Conservation (phyloP, 2,329 filamentous ascomycete species). For the Penicillium polonicum region DNA sequence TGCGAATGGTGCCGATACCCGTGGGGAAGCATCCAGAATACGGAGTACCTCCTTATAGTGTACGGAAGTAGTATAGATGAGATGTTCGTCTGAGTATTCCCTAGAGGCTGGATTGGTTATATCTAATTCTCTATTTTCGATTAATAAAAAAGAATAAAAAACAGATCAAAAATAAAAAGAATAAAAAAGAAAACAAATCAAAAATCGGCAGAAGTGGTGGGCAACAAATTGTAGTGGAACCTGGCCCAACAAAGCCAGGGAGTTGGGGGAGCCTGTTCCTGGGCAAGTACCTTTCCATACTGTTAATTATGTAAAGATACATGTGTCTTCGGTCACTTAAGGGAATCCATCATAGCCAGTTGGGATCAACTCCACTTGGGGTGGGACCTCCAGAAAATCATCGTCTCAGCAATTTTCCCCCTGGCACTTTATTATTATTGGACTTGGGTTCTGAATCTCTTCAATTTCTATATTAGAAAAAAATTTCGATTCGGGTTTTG, state of each 20-base stretch:
- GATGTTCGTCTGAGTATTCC: background rate
- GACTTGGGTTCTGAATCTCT: background rate
- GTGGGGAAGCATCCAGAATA: background rate
- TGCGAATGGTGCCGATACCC: background rate
- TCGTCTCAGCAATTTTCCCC: conserved; percentile 22
- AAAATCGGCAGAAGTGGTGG: conserved; percentile 3
- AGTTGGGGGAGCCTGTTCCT: conserved; percentile 23
- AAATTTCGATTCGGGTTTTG: conserved; percentile 8
- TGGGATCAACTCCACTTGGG: conserved; percentile 17
- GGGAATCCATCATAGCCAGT: conserved; percentile 5
- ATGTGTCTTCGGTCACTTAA: background rate
- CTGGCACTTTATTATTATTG: background rate
- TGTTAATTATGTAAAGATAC: conserved; percentile 16
- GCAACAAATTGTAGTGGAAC: conserved; percentile 17
- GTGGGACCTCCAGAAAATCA: conserved; percentile 20
- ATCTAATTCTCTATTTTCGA: background rate
- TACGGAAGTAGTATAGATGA: background rate
- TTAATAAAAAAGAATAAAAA: background rate
- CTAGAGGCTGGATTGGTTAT: background rate
- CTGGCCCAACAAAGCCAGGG: conserved; percentile 29
- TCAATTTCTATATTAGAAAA: conserved; percentile 3
- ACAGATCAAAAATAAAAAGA: background rate
- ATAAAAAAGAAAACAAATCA: background rate
- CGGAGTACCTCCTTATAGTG: background rate
- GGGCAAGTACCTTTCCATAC: conserved; percentile 17